Conservation (phyloP, 2,329 filamentous ascomycete genomes). For the Coniochaeta sp. region DNA sequence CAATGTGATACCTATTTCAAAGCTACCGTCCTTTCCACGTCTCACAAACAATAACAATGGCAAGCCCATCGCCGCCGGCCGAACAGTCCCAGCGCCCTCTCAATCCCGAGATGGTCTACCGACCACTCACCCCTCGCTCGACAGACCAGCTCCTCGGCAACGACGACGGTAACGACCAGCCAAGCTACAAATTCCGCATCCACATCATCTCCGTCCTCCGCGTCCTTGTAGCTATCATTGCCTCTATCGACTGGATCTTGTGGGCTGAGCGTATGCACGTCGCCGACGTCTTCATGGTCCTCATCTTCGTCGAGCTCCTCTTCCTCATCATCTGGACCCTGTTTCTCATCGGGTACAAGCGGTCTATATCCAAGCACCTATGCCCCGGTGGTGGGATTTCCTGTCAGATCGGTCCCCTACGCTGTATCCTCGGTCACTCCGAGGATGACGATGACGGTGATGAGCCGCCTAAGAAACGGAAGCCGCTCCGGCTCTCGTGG, state of each 20-base stretch:
- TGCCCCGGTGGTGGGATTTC: not conserved
- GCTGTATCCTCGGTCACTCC: slow-evolving; percentile 2
- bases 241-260: slow-evolving; percentile 5
- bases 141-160: not conserved
- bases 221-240: not conserved
- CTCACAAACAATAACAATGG: not conserved
- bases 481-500: slow-evolving; percentile 6
- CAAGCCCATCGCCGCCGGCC: not conserved
- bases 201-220: slow-evolving; percentile 1
- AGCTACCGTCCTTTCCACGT: not conserved
- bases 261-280: not conserved
- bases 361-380: not conserved
- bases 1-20: not conserved
- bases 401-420: slow-evolving; percentile 5
- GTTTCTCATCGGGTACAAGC: not conserved
- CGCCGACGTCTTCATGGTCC: not conserved
- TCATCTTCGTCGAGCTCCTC: slow-evolving; percentile 18
- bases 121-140: not conserved
- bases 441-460: slow-evolving; percentile 1
- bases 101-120: not conserved
- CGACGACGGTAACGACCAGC: not conserved
- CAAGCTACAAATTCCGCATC: not conserved
- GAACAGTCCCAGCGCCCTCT: not conserved
- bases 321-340: slow-evolving; percentile 13
- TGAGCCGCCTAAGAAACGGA: slow-evolving; percentile 7